phyloP scores from a whole-genome alignment of 192 early-diverging fungal genomes.

The Gamsiella multidivaricata region DNA sequence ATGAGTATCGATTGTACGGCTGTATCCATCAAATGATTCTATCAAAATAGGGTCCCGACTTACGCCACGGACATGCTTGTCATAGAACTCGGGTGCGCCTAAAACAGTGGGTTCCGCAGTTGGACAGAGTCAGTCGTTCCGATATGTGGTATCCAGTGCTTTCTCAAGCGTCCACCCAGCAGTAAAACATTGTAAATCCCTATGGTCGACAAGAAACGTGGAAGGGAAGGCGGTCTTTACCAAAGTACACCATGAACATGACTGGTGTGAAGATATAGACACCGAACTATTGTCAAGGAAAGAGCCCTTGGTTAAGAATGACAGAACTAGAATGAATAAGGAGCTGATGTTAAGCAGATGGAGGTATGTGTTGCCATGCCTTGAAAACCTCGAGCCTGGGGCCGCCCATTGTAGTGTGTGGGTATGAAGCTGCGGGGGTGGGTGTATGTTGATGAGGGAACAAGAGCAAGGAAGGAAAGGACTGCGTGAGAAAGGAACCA shows the following conservation, averaged over 20 bases:
- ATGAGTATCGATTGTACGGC: neutral
- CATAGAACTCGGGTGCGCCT: constrained; percentile 53
- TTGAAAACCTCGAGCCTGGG: constrained; percentile 52
- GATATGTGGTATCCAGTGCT: no score
- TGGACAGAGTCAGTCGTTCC: no score
- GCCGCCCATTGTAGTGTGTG: constrained; percentile 27
- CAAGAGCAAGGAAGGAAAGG: neutral
- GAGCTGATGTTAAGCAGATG: no score
- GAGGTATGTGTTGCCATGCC: constrained; percentile 5
- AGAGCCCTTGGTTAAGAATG: neutral
- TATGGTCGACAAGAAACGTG: neutral
- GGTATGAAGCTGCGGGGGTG: no score
- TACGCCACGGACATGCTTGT: constrained; percentile 52
- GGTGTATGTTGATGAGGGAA: neutral
- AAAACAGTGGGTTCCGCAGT: neutral
- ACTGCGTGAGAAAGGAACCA: no score
- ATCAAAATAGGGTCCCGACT: no score
- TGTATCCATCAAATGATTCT: no score
- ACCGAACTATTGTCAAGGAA: constrained; percentile 26
- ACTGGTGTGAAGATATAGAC: constrained; percentile 54
- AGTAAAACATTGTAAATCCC: no score
- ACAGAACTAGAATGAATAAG: neutral
- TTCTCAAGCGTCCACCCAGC: no score
- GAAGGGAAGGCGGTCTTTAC: constrained; percentile 7
- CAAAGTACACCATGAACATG: constrained; percentile 57